Conservation (phyloP, 2,329 filamentous ascomycete species). For the Fusarium pseudograminearum region DNA sequence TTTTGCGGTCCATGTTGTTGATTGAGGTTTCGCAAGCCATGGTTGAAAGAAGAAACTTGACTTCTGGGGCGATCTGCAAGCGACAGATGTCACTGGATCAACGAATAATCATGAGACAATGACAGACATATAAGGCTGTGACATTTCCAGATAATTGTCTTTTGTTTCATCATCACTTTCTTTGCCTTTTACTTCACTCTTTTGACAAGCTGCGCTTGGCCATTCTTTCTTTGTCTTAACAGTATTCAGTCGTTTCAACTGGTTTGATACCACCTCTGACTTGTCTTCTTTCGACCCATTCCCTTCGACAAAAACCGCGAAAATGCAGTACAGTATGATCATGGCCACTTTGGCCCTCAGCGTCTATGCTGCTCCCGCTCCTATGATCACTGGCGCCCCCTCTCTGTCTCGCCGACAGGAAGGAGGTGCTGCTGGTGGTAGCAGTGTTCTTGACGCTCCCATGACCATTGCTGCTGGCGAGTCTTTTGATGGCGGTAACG, state of each 20-base stretch:
- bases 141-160: constrained; percentile 3
- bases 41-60: neutral
- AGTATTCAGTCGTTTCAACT: constrained; percentile 24
- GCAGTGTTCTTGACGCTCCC: constrained; percentile 43
- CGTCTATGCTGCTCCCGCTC: constrained; percentile 40
- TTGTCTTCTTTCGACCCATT: neutral
- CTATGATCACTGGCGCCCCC: constrained; percentile 38
- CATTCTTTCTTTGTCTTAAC: constrained; percentile 34
- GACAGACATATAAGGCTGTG: constrained; percentile 36
- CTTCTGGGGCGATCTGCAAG: constrained; percentile 9
- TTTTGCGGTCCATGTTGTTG: neutral
- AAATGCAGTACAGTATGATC: constrained; percentile 49
- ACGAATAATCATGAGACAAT: constrained; percentile 20
- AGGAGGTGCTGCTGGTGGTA: constrained; percentile 16
- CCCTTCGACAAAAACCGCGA: constrained; percentile 6
- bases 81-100: constrained; percentile 2
- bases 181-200: constrained; percentile 36
- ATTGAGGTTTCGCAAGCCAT: neutral
- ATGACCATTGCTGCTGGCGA: constrained; percentile 46
- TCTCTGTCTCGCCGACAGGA: constrained; percentile 40
- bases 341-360: constrained; percentile 44
- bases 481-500: constrained; percentile 49
- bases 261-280: constrained; percentile 41
- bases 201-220: constrained; percentile 47
- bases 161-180: constrained; percentile 37